A percentile compares a stretch with the other conserved stretches of the same genome.
Conservation (phyloP, 768 basidiomycete species). For the Mycena indigotica region DNA sequence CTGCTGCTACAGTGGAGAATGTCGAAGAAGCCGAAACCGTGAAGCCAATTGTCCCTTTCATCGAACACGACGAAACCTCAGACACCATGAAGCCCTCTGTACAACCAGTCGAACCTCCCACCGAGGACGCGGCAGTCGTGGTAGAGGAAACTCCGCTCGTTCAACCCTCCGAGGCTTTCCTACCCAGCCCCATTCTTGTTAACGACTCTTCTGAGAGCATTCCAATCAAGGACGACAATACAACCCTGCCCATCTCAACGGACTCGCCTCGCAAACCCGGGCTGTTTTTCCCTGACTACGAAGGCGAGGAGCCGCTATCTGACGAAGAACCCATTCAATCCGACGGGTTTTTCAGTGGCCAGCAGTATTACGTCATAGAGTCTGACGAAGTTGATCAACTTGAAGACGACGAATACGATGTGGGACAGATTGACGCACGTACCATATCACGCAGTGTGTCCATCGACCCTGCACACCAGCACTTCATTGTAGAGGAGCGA, state of each 20-base stretch:
- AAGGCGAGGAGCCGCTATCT: neutral
- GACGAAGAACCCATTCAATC: conserved; percentile 6
- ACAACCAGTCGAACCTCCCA: too few species aligned
- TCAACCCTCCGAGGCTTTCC: too few species aligned
- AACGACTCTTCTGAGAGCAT: too few species aligned
- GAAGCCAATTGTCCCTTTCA: too few species aligned
- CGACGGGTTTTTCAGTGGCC: neutral
- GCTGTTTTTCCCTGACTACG: neutral
- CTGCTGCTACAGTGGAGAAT: neutral
- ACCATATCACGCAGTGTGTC: conserved; percentile 14
- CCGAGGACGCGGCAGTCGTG: too few species aligned
- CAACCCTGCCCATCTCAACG: too few species aligned
- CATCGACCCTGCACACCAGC: conserved; percentile 7
- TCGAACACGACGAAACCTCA: too few species aligned
- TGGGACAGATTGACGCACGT: conserved; percentile 5
- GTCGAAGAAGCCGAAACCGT: neutral
- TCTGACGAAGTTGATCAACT: conserved; percentile 9
- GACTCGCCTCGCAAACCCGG: too few species aligned
- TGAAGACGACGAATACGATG: neutral
- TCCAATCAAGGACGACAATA: too few species aligned
- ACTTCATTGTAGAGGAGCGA: conserved; percentile 14
- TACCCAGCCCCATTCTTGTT: too few species aligned
- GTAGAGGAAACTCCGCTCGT: too few species aligned
- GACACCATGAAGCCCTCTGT: too few species aligned
- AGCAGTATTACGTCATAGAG: conserved; percentile 11